Evolutionary conservation across 148 eudicot species (phyloP), one percentile per base, ranked within the genome.

Genomic region (Heliosperma pusillum): DNA sequence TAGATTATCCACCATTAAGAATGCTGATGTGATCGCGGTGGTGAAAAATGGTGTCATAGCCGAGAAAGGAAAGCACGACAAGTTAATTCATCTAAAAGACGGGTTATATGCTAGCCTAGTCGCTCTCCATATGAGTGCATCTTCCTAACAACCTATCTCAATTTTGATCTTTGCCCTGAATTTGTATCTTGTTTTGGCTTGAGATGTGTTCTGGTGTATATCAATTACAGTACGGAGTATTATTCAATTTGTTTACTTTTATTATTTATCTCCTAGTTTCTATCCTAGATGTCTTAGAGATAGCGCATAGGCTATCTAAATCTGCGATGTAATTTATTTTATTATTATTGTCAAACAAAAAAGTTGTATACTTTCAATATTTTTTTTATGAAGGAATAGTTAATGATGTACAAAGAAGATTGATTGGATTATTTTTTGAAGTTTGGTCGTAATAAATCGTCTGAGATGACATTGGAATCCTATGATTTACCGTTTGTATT

Each of bases 1-100:
- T 15, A 70, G 73, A n/a, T 22, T 70, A 26, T 70, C 73, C 11
- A 70, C 61, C 61, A 52, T 70, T 15, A 70, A 70, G 61, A 70
- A 70, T 27, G 73, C 61, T 70, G 73, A 70, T 50, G 60, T 70
- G 60, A 70, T 52, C 3, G 73, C 73, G 15, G 73, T 70, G 40
- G 73, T 70, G 42, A 70, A 70, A 70, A 70, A 70, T 17, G 73
- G 60, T 24, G 73, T 50, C 40, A 70, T 70, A 50, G 73, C 61
- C 40, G 73, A 70, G 60, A 70, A 70, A 70, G 73, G 73, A 70
- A 70, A 11, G 59, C 73, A 70, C 53, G 73, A 70, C 26, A 53
- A 70, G 20, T 58, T 70, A 6, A 70, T 70, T 42, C 73, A 33
- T 50, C 0, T 70, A 33, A 7, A 70, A 52, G 73, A 70, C 19